Evolutionary conservation across 1,139 yeast genomes (phyloP), one percentile per base, ranked within the genome.

Genomic region (Candida gigantensis): DNA sequence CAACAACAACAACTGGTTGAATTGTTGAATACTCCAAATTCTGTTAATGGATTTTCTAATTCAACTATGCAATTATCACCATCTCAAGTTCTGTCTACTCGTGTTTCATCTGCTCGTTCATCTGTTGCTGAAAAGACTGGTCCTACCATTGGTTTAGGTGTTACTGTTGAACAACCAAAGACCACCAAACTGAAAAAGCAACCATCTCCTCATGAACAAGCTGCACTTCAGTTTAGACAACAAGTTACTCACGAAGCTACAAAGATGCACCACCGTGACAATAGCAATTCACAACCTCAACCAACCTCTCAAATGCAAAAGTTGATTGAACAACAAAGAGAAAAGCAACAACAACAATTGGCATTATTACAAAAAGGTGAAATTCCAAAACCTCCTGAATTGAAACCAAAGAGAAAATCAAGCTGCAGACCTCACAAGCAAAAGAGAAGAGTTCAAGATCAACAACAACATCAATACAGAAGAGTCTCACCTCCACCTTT

Each of bases 101-200:
- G 24, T 14, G 19, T 23, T n/a, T 16, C 35, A 23, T 16, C 30
- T 14, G 5, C 37, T 8, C 11, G 24, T n/a, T 17, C 30, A 7
- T 19, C 32, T 17, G 30, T 28, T 11, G 35, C 30, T 17, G 32
- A 19, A 18, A 30, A 34, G 12, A n/a, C 32, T 9, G 30, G 32
- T 23, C 33, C 44, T 12, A 36, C 39, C 10, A 30, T 41, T 18
- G 45, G 48, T n/a, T 34, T 44, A 20, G 46, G 46, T 2, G 38
- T 41, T 14, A 30, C 32, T 14, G 16, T 35, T 14, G 36, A 28
- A 35, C 11, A n/a, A n/a, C n/a, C n/a, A n/a, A n/a, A 35, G 27
- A 25, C 26, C 29, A n/a, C 10, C 11, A 27, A 17, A 11, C 30
- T 9, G 11, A 29, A 32, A 18, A 28, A 16, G 14, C 24, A 28